Evolutionary conservation across 345 rosid genomes (phyloP).

Genomic region (Rhodamnia argentea): DNA sequence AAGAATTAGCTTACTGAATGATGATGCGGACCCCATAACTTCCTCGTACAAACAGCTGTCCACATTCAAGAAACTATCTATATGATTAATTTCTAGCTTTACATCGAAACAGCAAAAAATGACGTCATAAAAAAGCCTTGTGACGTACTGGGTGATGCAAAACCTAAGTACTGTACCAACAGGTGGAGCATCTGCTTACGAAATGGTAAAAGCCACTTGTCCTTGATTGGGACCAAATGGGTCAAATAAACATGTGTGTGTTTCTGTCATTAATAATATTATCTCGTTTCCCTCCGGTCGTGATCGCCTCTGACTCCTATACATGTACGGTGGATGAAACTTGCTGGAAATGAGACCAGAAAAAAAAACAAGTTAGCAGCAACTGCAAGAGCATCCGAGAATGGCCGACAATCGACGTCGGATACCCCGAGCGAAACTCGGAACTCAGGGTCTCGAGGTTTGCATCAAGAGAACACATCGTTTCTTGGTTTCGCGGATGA

Average conservation of each 20-base stretch:
- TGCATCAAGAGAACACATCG: neutral
- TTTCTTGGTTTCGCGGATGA: neutral
- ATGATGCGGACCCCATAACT: neutral
- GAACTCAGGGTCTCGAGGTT: conserved; percentile 6
- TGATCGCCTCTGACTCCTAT: neutral
- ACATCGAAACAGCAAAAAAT: neutral
- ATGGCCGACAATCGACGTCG: neutral
- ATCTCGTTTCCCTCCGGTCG: neutral
- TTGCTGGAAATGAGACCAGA: neutral
- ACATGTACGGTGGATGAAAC: neutral
- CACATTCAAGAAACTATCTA: neutral
- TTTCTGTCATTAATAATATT: neutral
- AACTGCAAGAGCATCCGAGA: neutral
- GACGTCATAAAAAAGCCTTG: neutral
- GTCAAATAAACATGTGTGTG: neutral
- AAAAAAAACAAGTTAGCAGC: neutral
- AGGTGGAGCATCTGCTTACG: neutral
- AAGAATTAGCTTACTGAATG: neutral
- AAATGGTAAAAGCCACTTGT: neutral
- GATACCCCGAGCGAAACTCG: conserved; percentile 8
- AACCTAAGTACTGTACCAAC: neutral
- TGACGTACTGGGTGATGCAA: neutral
- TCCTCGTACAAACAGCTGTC: neutral
- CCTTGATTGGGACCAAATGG: neutral
- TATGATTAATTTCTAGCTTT: neutral